Base-by-base conservation (phyloP, 305 asterid genomes). In the Coffea humblotiana region DNA sequence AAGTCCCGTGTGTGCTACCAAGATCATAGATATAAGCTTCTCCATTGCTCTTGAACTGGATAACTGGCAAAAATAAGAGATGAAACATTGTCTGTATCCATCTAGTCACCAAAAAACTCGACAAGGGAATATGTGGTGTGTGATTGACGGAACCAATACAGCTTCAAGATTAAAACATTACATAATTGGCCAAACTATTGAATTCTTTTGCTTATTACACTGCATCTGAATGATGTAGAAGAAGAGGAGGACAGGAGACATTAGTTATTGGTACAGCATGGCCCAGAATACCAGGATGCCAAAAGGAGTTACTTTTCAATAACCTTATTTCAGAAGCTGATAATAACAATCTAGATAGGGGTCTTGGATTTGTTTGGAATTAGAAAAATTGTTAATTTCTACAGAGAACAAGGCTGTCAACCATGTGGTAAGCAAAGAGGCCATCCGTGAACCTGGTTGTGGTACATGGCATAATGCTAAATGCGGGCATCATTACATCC, bases 1-100 rank as follows among this genome's bases (percentile, higher is more conserved):
- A 93, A 45, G 99, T 93, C 84, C 98, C 98, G 27, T 95, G 99
- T 37, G 98, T 93, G 70, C 98, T 96, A 56, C 93, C 97, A 79
- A 92, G 88, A 89, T 96, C 98, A 85, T 92, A 96, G 70, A 96
- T 86, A 85, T 84, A 92, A 69, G 97, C 95, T 51, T 87, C 86
- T 79, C 94, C 97, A 37, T 79, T 85, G 80, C 91, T 90, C 85
- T 84, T 94, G 88, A 90, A 96, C 92, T 96, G 99, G 81, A 96
- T 92, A 89, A 96, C 99, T 96, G 88, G 82, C 37, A 73, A 80
- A 87, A 61, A 85, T 66, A 75, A 84, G 87, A 43, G 74, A 47
- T 84, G 77, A 80, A 48, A 83, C 68, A 83, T 76, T 73, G 49
- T 79, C 48, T 82, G 80, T 14, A 40, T 66, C 45, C 77, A 37